Base-by-base conservation (phyloP, 2,329 filamentous ascomycete genomes). In the Aspergillus puulaauensis region DNA sequence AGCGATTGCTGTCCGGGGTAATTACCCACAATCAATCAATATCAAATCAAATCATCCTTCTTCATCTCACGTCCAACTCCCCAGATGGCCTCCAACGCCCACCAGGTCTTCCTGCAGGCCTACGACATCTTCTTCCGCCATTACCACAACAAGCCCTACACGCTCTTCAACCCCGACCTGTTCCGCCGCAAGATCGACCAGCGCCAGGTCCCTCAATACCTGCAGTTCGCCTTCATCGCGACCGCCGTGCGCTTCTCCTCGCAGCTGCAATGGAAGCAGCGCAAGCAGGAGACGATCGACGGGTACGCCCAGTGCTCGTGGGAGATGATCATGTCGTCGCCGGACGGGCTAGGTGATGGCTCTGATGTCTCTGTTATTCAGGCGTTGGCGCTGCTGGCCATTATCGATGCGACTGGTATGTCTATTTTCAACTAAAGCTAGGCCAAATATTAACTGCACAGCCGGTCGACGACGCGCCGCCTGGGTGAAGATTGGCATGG, bases 401-500 rank as follows among this genome's bases (percentile, higher is more conserved):
- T 31, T 31, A 31, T 31, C 1, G 27, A 31, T 31, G 27, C 27
- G 9, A 31, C 27, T 31, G 27, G 27, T 31, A 31, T 31, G 27
- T 11, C 24, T 27, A 3, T 27, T 3, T 27, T 27, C 2, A 27
- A 7, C 0, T 1, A 27, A 27, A 27, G 24, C 9, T 27, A 27
- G 24, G 8, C 24, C 8, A 27, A 27, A 8, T 27, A 27, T 31
- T 43, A 73, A 77, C 63, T 46, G 51, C 50, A 56, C 60, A 72
- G 72, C 64, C 51, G 70, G 71, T 9, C 64, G 68, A 53, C 63
- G 65, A 21, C 63, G 66, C 52, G 56, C 66, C 8, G 73, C 70
- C 1, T 78, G 75, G 75, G 61, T 77, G 8, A 76, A 76, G 40
- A 65, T 66, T 46, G 64, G 64, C 37, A 66, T 66, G 62, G 61